A percentile compares a stretch with the other conserved stretches of the same genome.
Conservation (phyloP, 805 yeast genomes). For the Monosporozyma aerobia region DNA sequence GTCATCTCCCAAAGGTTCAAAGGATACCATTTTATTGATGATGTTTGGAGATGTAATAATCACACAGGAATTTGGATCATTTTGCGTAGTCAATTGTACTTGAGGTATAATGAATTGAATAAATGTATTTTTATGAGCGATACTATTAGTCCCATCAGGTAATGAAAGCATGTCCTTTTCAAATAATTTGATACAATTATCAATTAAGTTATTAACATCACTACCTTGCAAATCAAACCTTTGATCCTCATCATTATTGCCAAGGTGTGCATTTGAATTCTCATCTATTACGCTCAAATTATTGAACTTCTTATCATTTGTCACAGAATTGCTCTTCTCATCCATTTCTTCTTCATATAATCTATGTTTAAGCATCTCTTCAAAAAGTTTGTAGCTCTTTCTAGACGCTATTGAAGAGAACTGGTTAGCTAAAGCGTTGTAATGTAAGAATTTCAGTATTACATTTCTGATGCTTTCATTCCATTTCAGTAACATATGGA, state of each 20-base stretch:
- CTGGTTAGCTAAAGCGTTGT: slow-evolving; percentile 38
- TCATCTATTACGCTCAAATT: not conserved
- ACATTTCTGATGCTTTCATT: slow-evolving; percentile 58
- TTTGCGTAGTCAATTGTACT: slow-evolving; percentile 54
- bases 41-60: slow-evolving; percentile 67
- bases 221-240: not conserved
- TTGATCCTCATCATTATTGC: not conserved
- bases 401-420: slow-evolving; percentile 37
- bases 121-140: slow-evolving; percentile 45
- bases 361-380: slow-evolving; percentile 37
- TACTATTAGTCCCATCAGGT: slow-evolving; percentile 29
- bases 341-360: slow-evolving; percentile 4
- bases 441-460: slow-evolving; percentile 49
- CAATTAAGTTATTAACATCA: not conserved
- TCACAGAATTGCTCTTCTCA: not conserved
- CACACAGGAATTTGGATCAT: slow-evolving; percentile 48
- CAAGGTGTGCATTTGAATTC: not conserved
- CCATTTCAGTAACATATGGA: slow-evolving; percentile 72
- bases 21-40: slow-evolving; percentile 57
- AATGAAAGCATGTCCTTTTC: slow-evolving; percentile 42
- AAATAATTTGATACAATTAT: slow-evolving; percentile 29
- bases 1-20: slow-evolving; percentile 38
- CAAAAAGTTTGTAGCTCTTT: slow-evolving; percentile 42
- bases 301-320: not conserved
- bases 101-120: slow-evolving; percentile 74